Percentiles rank a stretch among this genome's conserved stretches.
These are phyloP conservation scores for Orbilia blumenaviensis DNA, from an alignment of 2,329 filamentous ascomycete species.

Conservation along the genomic window DNA sequence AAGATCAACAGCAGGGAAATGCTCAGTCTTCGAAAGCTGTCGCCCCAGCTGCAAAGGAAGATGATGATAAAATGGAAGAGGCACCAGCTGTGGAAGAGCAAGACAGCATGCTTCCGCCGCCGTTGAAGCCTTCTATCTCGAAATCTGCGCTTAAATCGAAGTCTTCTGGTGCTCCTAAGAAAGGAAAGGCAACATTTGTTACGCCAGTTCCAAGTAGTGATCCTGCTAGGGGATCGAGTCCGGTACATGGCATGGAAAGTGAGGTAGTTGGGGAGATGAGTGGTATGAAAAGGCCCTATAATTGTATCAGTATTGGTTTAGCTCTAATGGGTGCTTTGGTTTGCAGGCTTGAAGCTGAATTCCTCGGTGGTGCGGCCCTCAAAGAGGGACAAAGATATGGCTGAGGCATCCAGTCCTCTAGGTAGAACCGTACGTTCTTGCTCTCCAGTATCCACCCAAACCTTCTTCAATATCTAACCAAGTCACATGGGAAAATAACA, in stretches of 20 bases:
- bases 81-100: constrained; percentile 26
- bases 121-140: constrained; percentile 42
- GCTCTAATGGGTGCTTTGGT: neutral
- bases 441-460: neutral
- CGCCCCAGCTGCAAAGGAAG: constrained; percentile 63
- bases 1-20: constrained; percentile 67
- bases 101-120: constrained; percentile 38
- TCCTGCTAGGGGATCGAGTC: constrained; percentile 43
- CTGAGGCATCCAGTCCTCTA: constrained; percentile 47
- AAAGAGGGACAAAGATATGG: constrained; percentile 24
- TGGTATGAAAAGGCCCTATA: neutral
- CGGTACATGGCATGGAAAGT: constrained; percentile 30
- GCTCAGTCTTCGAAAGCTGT: constrained; percentile 75
- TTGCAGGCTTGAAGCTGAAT: constrained; percentile 38
- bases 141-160: constrained; percentile 35
- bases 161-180: constrained; percentile 3
- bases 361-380: constrained; percentile 35
- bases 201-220: constrained; percentile 49
- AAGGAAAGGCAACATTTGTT: constrained; percentile 31
- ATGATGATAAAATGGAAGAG: constrained; percentile 63
- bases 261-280: constrained; percentile 44
- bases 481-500: constrained; percentile 57
- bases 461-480: neutral
- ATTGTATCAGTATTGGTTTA: neutral
- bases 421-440: constrained; percentile 23